A percentile compares a stretch with the other conserved stretches of the same genome.
Conservation (phyloP, 257 asterid genomes). For the Gardenia jasminoides region DNA sequence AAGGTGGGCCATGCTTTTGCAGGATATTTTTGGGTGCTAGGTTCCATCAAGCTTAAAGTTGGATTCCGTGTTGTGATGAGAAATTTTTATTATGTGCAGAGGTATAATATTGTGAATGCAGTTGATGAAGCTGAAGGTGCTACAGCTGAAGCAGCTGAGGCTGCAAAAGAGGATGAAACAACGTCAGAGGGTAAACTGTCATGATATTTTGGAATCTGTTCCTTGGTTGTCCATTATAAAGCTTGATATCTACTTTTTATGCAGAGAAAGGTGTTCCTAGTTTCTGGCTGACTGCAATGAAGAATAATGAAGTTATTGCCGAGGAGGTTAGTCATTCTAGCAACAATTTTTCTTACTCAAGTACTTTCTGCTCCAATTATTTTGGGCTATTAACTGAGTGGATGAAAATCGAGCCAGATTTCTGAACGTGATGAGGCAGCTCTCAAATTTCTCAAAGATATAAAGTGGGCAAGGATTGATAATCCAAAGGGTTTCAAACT, state of each 20-base stretch:
- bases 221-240: background rate
- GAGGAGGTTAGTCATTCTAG: slow-evolving; percentile 54
- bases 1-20: slow-evolving; percentile 20
- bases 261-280: slow-evolving; percentile 77
- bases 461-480: slow-evolving; percentile 72
- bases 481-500: slow-evolving; percentile 78
- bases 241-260: slow-evolving; percentile 4
- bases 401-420: slow-evolving; percentile 38
- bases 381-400: background rate
- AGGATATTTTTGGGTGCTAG: background rate
- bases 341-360: background rate
- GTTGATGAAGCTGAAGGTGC: slow-evolving; percentile 24
- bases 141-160: slow-evolving; percentile 15
- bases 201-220: background rate
- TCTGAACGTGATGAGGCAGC: slow-evolving; percentile 79
- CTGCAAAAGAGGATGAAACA: slow-evolving; percentile 16
- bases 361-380: background rate
- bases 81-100: slow-evolving; percentile 20
- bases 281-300: slow-evolving; percentile 82
- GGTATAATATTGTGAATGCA: slow-evolving; percentile 39
- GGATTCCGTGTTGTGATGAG: background rate
- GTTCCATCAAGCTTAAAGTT: background rate
- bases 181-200: slow-evolving; percentile 26
- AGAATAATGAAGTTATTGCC: slow-evolving; percentile 63
- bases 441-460: slow-evolving; percentile 66